phyloP scores from a whole-genome alignment of 805 yeast genomes.

The Teunomyces aglyptinius region DNA sequence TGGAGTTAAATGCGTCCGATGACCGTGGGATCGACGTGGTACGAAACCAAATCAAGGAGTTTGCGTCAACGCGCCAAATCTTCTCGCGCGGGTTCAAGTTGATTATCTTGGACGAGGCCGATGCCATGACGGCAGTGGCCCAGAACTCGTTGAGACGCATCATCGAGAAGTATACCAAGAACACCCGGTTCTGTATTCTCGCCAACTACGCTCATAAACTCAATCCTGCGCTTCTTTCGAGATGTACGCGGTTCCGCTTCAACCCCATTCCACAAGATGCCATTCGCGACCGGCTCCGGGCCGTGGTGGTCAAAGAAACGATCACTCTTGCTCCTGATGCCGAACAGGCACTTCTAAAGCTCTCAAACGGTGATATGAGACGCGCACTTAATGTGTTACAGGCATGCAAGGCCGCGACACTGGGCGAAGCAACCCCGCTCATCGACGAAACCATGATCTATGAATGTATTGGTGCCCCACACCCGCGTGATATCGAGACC shows the following conservation, averaged over 20 bases:
- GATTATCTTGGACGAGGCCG: slow-evolving; percentile 94
- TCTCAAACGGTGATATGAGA: slow-evolving; percentile 97
- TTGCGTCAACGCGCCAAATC: slow-evolving; percentile 94
- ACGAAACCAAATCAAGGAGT: slow-evolving; percentile 94
- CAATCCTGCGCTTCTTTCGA: slow-evolving; percentile 89
- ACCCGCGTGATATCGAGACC: slow-evolving; percentile 76
- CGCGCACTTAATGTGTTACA: slow-evolving; percentile 89
- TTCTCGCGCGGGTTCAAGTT: slow-evolving; percentile 83
- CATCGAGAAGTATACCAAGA: slow-evolving; percentile 90
- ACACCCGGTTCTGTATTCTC: slow-evolving; percentile 91
- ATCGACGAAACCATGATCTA: slow-evolving; percentile 77
- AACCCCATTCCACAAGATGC: slow-evolving; percentile 73
- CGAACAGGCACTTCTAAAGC: slow-evolving; percentile 57
- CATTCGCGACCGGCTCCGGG: slow-evolving; percentile 61
- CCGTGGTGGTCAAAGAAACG: slow-evolving; percentile 68
- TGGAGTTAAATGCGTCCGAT: slow-evolving; percentile 94
- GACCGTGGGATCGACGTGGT: slow-evolving; percentile 98
- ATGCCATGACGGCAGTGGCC: slow-evolving; percentile 87
- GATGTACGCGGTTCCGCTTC: slow-evolving; percentile 95
- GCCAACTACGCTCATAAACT: slow-evolving; percentile 96
- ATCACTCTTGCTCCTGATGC: slow-evolving; percentile 61
- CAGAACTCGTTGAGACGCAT: slow-evolving; percentile 80
- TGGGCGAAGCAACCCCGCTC: slow-evolving; percentile 41
- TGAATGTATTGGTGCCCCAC: slow-evolving; percentile 95
- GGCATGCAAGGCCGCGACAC: slow-evolving; percentile 79